A percentile compares a stretch with the other conserved stretches of the same genome.
These are phyloP conservation scores for Paxillus ammoniavirescens DNA, from an alignment of 768 basidiomycete genomes.

Conservation along the genomic window DNA sequence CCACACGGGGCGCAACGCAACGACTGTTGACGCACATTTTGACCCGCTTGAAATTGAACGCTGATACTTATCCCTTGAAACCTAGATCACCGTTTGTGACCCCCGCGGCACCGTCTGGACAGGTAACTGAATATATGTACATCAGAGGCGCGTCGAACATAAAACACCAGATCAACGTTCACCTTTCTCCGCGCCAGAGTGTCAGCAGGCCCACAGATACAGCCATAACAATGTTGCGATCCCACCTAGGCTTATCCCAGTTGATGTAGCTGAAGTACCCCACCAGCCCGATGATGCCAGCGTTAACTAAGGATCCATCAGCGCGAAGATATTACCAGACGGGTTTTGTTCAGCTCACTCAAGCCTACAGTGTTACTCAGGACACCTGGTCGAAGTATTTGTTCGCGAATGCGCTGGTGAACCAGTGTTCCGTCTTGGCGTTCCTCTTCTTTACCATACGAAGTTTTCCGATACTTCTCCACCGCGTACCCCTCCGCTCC, in stretches of 20 bases:
- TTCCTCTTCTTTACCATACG: conserved; percentile 54
- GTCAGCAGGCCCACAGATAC: conserved; percentile 57
- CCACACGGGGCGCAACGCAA: no score
- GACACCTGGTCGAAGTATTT: conserved; percentile 61
- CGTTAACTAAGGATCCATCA: conserved; percentile 46
- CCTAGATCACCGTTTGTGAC: neutral
- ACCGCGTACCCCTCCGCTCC: conserved; percentile 60
- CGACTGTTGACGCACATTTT: no score
- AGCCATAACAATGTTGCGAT: conserved; percentile 56
- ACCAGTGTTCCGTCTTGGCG: conserved; percentile 52
- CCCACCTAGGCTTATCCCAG: conserved; percentile 67
- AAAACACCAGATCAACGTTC: conserved; percentile 21
- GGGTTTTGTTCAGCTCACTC: conserved; percentile 37
- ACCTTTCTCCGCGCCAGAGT: conserved; percentile 71
- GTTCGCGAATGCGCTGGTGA: conserved; percentile 53
- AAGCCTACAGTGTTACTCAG: conserved; percentile 63
- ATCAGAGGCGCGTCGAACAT: neutral
- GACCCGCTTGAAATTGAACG: no score
- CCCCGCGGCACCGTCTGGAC: conserved; percentile 40
- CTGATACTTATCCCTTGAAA: no score
- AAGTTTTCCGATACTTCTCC: conserved; percentile 59
- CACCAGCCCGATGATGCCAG: conserved; percentile 57
- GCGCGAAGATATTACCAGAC: neutral
- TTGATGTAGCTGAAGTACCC: conserved; percentile 64
- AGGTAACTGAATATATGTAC: conserved; percentile 34